phyloP scores from a whole-genome alignment of 2,329 filamentous ascomycete genomes.

The Aotearoamyces nothofagi region DNA sequence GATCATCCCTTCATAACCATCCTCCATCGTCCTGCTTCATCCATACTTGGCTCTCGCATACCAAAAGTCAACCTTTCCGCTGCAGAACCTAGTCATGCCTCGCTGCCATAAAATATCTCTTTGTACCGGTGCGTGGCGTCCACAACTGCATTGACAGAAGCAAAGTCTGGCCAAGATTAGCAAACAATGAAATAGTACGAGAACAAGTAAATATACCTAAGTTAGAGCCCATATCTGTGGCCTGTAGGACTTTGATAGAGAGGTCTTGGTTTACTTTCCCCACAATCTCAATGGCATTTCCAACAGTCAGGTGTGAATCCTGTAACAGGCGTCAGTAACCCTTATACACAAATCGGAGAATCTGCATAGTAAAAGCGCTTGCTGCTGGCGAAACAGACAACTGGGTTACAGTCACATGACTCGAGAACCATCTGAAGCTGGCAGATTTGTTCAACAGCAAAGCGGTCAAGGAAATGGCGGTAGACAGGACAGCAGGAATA shows the following conservation, averaged over 20 bases:
- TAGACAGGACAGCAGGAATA: not conserved
- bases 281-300: slow-evolving; percentile 61
- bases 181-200: slow-evolving; percentile 1
- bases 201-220: slow-evolving; percentile 41
- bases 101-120: slow-evolving; percentile 58
- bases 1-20: slow-evolving; percentile 17
- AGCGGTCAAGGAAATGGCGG: slow-evolving; percentile 1
- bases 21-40: slow-evolving; percentile 26
- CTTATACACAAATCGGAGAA: too few relatives aligned
- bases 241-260: slow-evolving; percentile 53
- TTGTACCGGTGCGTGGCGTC: slow-evolving; percentile 73
- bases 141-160: slow-evolving; percentile 62
- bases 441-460: not conserved
- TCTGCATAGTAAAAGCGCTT: too few relatives aligned
- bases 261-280: slow-evolving; percentile 67
- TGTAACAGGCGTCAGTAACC: too few relatives aligned
- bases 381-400: too few relatives aligned
- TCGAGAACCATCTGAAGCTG: too few relatives aligned
- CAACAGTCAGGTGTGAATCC: slow-evolving; percentile 56
- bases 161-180: slow-evolving; percentile 52
- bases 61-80: slow-evolving; percentile 1
- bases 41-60: slow-evolving; percentile 9
- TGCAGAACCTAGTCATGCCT: slow-evolving; percentile 15
- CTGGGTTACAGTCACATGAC: too few relatives aligned
- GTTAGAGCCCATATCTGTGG: slow-evolving; percentile 50